Base-by-base conservation (phyloP, 2,329 filamentous ascomycete genomes). In the Capronia epimyces region DNA sequence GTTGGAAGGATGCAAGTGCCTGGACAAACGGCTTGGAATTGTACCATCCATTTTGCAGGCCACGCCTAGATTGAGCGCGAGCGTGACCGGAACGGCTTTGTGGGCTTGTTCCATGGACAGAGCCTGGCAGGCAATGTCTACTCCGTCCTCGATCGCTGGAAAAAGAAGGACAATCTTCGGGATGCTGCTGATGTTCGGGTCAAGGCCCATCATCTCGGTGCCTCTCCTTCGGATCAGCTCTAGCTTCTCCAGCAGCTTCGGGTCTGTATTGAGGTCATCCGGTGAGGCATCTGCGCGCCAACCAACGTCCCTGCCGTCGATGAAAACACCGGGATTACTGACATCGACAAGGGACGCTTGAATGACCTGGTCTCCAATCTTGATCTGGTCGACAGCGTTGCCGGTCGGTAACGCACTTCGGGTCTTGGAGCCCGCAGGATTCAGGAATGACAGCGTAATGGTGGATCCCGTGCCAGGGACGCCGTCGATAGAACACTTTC, bases 141-240 rank as follows among this genome's bases (percentile, higher is more conserved):
- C 12, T 10, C 31, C 31, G 8, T 54, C 44, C 2, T 75, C 75
- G 1, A 82, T 72, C 13, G 84, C 67, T 12, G 75, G 77, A 31
- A 86, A 80, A 63, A 86, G 84, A 1, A 83, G 83, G 1, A 86
- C 77, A 1, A 79, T 80, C 0, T 76, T 73, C 0, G 76, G 73
- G 5, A 76, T 75, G 1, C 67, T 67, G 1, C 68, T 67, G 10
- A 69, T 65, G 0, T 70, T 65, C 3, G 64, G 58, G 6, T 75
- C 73, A 41, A 87, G 69, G 0, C 82, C 81, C 82, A 87, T 87
- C 20, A 69, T 70, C 0, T 76, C 72, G 0, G 80, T 77, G 1
- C 79, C 83, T 39, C 73, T 69, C 42, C 70, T 72, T 1, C 83
- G 73, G 46, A 87, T 81, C 1, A 66, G 65, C 48, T 85, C 73